Evolutionary conservation across 1,284 basidiomycete genomes (phyloP).

Genomic region (Sporisorium reilianum): DNA sequence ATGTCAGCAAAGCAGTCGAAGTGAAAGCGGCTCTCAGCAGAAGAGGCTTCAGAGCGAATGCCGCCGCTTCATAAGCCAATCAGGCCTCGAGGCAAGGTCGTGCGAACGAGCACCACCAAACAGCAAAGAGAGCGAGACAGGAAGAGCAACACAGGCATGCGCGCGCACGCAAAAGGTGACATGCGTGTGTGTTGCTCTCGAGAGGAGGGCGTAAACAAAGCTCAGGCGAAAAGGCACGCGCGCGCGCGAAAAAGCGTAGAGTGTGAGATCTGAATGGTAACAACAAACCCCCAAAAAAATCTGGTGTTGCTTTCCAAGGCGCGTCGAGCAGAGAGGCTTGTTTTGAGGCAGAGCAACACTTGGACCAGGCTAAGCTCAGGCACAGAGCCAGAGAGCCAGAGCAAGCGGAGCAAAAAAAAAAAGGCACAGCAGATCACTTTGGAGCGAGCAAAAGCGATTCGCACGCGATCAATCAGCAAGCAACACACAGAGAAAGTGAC

Average conservation of each 20-base stretch:
- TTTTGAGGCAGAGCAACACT: constrained; percentile 34
- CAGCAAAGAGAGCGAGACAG: background rate
- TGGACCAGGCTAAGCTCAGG: background rate
- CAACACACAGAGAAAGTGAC: background rate
- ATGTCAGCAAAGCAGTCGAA: background rate
- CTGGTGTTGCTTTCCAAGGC: constrained; percentile 12
- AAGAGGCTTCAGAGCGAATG: background rate
- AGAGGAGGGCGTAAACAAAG: constrained; percentile 22
- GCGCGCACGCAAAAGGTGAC: constrained; percentile 3
- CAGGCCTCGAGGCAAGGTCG: constrained; percentile 1
- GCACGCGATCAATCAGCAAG: constrained; percentile 18
- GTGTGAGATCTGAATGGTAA: background rate
- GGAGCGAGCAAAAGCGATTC: background rate
- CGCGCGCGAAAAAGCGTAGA: background rate
- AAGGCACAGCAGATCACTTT: constrained; percentile 13
- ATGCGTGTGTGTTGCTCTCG: constrained; percentile 1
- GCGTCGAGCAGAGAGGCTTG: constrained; percentile 19
- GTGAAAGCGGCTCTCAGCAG: background rate
- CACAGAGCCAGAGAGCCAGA: background rate
- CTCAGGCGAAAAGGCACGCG: background rate
- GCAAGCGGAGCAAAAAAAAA: background rate
- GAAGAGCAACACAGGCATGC: constrained; percentile 3
- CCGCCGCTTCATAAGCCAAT: background rate
- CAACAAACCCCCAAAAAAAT: background rate
- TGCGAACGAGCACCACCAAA: background rate